Evolutionary conservation across 805 yeast species (phyloP).

Genomic region (Huiozyma sinensis): DNA sequence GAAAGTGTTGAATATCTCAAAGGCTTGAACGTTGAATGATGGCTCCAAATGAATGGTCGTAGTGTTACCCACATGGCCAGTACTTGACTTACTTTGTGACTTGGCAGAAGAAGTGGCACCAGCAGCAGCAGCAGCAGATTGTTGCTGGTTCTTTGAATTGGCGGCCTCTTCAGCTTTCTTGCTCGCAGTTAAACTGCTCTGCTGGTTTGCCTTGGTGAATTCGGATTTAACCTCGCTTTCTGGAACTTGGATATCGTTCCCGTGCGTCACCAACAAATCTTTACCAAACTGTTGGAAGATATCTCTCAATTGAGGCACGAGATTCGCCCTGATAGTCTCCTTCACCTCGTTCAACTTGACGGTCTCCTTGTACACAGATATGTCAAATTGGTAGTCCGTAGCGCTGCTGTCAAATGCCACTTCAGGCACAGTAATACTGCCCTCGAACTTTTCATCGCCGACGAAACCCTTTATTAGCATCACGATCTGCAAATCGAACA

Average conservation of each 20-base stretch:
- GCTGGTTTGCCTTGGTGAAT: conserved; percentile 43
- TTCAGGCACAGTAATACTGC: conserved; percentile 80
- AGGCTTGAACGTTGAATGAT: conserved; percentile 77
- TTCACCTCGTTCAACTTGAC: conserved; percentile 44
- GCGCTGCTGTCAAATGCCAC: conserved; percentile 83
- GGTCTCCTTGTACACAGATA: conserved; percentile 47
- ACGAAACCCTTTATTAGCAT: conserved; percentile 45
- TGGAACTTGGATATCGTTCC: conserved; percentile 79
- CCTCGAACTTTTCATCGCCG: conserved; percentile 39
- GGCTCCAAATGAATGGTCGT: conserved; percentile 69
- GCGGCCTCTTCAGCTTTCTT: background rate
- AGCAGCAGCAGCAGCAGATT: background rate
- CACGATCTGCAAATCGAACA: conserved; percentile 70
- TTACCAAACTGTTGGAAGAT: conserved; percentile 56
- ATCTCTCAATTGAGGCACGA: conserved; percentile 63
- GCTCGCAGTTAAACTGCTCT: conserved; percentile 11
- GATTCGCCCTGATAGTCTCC: conserved; percentile 38
- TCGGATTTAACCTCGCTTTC: conserved; percentile 51
- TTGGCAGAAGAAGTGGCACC: background rate
- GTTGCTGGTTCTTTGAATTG: conserved; percentile 4
- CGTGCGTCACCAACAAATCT: conserved; percentile 66
- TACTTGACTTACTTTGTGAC: background rate
- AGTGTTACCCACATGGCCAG: conserved; percentile 40
- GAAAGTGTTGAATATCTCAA: conserved; percentile 70
- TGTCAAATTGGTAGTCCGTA: conserved; percentile 78